A percentile compares a stretch with the other conserved stretches of the same genome.
These are phyloP conservation scores for Drosera capensis DNA, from an alignment of 148 eudicot genomes.

Conservation along the genomic window DNA sequence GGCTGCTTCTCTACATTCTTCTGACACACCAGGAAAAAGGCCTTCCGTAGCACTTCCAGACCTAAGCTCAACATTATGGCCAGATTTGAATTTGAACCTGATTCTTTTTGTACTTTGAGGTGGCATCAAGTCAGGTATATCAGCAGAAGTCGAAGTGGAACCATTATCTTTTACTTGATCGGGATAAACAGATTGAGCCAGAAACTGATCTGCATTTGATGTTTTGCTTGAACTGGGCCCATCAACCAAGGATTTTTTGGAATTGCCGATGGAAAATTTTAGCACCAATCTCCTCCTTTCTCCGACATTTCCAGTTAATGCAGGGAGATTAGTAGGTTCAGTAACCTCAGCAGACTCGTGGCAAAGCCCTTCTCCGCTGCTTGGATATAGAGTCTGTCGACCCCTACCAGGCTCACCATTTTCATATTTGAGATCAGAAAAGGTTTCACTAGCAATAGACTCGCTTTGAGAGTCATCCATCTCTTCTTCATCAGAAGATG, in stretches of 20 bases:
- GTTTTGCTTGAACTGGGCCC: conserved; percentile 12
- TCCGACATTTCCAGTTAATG: conserved; percentile 15
- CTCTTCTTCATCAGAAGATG: conserved; percentile 42
- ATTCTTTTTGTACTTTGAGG: conserved; percentile 21
- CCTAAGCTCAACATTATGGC: conserved; percentile 5
- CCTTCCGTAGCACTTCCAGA: conserved; percentile 1
- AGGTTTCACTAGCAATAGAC: conserved; percentile 43
- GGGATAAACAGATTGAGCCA: conserved; percentile 24
- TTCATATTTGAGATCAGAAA: conserved; percentile 19
- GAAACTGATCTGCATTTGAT: conserved; percentile 13
- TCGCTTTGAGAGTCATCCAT: conserved; percentile 32
- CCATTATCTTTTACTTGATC: conserved; percentile 20
- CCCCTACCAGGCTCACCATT: conserved; percentile 15
- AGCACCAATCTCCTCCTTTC: conserved; percentile 45
- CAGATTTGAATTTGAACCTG: conserved; percentile 16
- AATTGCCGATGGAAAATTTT: conserved; percentile 37
- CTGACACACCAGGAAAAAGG: neutral
- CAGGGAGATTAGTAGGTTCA: conserved; percentile 19
- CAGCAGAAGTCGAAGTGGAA: conserved; percentile 19
- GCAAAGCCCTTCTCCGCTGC: conserved; percentile 12
- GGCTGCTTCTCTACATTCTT: neutral
- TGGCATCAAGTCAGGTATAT: conserved; percentile 13
- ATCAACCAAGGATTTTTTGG: conserved; percentile 17
- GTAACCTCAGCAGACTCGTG: conserved; percentile 14
- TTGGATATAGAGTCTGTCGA: conserved; percentile 12